Base-by-base conservation (phyloP, 2,329 filamentous ascomycete genomes). In the Colletotrichum sublineola region DNA sequence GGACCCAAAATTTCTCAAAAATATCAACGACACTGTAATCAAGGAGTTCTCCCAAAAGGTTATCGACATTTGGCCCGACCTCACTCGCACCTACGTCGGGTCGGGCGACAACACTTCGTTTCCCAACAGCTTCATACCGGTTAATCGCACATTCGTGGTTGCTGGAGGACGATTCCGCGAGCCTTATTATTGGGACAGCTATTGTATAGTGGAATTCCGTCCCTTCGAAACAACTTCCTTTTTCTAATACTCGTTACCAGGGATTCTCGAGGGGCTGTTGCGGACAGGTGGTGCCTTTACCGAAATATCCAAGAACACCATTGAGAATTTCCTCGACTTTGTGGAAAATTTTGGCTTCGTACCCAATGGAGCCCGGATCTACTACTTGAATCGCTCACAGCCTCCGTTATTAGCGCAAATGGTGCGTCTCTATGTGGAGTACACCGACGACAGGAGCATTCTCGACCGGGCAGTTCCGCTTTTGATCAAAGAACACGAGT, bases 171-270 rank as follows among this genome's bases (percentile, higher is more conserved):
- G 91, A 40, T 93, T 93, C 83, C 85, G 91, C 44, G 91, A 93
- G 80, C 86, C 89, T 1, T 93, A 93, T 78, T 93, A 93, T 79
- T 93, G 91, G 91, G 90, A 93, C 79, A 90, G 89, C 42, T 92
- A 88, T 81, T 75, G 73, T 68, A 33, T 18, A 52, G 18, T 18
- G 20, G 5, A 31, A 12, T 12, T 36, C 38, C 4, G 5, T 20
- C 31, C 15, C 8, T 53, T 14, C 3, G 29, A n/a, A 12, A 9
- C 7, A 9, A 31, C 31, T 12, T 15, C 2, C 20, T 42, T 50
- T 33, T 50, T 11, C 36, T 24, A 42, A 40, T 20, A 31, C 44
- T 57, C 33, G 29, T 14, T 92, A 89, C 46, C 18, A 53, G 42
- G 44, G 90, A 91, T 92, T 61, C 76, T 93, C 58, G 88, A 91